A percentile compares a stretch with the other conserved stretches of the same genome.
Conservation (phyloP, 2,329 filamentous ascomycete genomes). For the Dichotomopilus funicola region DNA sequence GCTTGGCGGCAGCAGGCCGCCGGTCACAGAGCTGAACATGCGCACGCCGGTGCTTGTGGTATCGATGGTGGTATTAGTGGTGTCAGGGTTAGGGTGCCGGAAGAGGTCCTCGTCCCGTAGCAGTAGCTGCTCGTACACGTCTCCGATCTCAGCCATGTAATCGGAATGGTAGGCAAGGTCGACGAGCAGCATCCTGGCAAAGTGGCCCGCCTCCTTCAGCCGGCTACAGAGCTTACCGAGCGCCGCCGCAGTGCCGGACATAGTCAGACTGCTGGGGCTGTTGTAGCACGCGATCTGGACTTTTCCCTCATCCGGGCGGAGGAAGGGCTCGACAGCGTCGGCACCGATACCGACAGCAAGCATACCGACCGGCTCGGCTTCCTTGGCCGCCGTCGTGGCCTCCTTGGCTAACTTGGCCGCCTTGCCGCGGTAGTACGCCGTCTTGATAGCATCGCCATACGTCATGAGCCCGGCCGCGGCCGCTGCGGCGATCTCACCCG, state of each 20-base stretch:
- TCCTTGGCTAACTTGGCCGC: conserved; percentile 11
- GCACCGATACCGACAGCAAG: conserved; percentile 25
- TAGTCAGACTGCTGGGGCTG: conserved; percentile 25
- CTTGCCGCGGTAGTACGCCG: conserved; percentile 29
- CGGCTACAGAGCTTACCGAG: conserved; percentile 15
- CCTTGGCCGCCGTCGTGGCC: too few species aligned
- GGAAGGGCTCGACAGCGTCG: conserved; percentile 15
- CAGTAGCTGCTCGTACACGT: conserved; percentile 18
- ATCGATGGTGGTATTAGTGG: too few species aligned
- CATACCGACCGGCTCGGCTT: conserved; percentile 27
- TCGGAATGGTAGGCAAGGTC: conserved; percentile 30
- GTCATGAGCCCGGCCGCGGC: conserved; percentile 24
- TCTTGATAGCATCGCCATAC: conserved; percentile 24
- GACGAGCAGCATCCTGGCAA: conserved; percentile 27
- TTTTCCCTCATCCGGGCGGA: conserved; percentile 17
- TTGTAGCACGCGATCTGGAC: conserved; percentile 24
- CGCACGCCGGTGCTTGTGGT: background rate
- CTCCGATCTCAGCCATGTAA: conserved; percentile 22
- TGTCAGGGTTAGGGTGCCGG: background rate
- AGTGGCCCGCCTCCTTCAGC: conserved; percentile 21
- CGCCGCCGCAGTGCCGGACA: conserved; percentile 23
- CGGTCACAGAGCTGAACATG: background rate
- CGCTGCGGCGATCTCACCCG: conserved; percentile 30
- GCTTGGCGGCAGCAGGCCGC: background rate
- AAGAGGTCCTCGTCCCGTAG: background rate